Evolutionary conservation across 148 eudicot species (phyloP).

Genomic region (Spergularia bocconei): DNA sequence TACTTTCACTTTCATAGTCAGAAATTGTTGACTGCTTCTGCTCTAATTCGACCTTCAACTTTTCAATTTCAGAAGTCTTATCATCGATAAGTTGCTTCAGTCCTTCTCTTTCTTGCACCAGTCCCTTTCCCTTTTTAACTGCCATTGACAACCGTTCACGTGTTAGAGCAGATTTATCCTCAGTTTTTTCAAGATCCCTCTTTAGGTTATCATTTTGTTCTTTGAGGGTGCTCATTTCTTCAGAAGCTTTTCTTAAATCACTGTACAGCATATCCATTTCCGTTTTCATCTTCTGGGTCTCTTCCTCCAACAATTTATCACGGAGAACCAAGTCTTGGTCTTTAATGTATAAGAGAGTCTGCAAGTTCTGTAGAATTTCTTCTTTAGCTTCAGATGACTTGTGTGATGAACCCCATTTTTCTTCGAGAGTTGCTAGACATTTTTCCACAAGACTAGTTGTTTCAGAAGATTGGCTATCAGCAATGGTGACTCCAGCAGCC

Average conservation of each 20-base stretch:
- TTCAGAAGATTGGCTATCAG: constrained; percentile 35
- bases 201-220: constrained; percentile 54
- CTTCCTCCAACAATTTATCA: constrained; percentile 58
- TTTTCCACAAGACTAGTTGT: constrained; percentile 43
- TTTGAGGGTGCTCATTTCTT: constrained; percentile 50
- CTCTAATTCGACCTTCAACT: constrained; percentile 54
- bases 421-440: constrained; percentile 54
- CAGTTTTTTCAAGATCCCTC: constrained; percentile 63
- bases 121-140: constrained; percentile 96
- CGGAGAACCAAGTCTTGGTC: constrained; percentile 54
- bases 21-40: constrained; percentile 41
- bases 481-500: constrained; percentile 54
- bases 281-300: constrained; percentile 35
- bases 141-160: constrained; percentile 94
- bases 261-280: constrained; percentile 40
- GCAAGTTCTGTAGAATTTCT: constrained; percentile 50
- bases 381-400: constrained; percentile 39
- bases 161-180: constrained; percentile 71
- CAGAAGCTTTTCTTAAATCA: constrained; percentile 45
- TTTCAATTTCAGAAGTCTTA: constrained; percentile 70
- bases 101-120: constrained; percentile 89
- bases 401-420: constrained; percentile 30
- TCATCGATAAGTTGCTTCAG: constrained; percentile 67
- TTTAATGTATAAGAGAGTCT: constrained; percentile 54
- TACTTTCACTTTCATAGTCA: constrained; percentile 48